Evolutionary conservation across 2,329 filamentous ascomycete genomes (phyloP).

Genomic region (Phialophora expanda): DNA sequence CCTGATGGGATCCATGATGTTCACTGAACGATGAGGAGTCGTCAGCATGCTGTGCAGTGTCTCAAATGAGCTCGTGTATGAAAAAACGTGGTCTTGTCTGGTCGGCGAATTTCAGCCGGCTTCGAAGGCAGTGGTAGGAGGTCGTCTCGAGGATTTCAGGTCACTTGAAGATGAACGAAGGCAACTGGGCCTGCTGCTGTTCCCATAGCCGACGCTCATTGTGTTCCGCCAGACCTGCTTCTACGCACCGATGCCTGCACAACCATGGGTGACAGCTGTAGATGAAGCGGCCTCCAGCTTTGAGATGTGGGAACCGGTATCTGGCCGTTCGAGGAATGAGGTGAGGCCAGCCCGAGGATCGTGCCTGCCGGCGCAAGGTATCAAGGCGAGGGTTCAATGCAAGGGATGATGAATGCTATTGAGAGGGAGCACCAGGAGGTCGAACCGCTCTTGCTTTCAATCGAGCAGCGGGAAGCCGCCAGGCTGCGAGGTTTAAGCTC

Average conservation of each 20-base stretch:
- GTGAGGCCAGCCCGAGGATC: constrained; percentile 19
- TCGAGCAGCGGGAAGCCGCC: constrained; percentile 8
- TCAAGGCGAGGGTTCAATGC: constrained; percentile 7
- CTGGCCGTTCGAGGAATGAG: constrained; percentile 13
- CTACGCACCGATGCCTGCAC: constrained; percentile 23
- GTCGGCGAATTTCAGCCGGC: constrained; percentile 25
- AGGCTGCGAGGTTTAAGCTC: constrained; percentile 13
- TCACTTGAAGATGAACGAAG: constrained; percentile 29
- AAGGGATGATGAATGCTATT: constrained; percentile 7
- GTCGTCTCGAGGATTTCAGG: constrained; percentile 24
- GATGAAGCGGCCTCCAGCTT: constrained; percentile 10
- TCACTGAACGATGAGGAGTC: constrained; percentile 21
- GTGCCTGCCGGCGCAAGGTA: constrained; percentile 13
- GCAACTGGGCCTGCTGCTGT: constrained; percentile 34
- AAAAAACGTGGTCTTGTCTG: neutral
- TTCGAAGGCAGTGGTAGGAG: constrained; percentile 25
- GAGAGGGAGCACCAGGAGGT: neutral
- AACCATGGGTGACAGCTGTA: constrained; percentile 28
- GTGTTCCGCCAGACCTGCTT: constrained; percentile 30
- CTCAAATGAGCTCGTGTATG: constrained; percentile 4
- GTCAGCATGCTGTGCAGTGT: constrained; percentile 31
- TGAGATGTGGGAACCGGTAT: constrained; percentile 9
- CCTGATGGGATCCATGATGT: constrained; percentile 31
- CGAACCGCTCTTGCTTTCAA: neutral
- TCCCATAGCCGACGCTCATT: constrained; percentile 31